These are phyloP conservation scores for Linnemannia hyalina DNA, from an alignment of 192 early-diverging fungal species.

Conservation along the genomic window DNA sequence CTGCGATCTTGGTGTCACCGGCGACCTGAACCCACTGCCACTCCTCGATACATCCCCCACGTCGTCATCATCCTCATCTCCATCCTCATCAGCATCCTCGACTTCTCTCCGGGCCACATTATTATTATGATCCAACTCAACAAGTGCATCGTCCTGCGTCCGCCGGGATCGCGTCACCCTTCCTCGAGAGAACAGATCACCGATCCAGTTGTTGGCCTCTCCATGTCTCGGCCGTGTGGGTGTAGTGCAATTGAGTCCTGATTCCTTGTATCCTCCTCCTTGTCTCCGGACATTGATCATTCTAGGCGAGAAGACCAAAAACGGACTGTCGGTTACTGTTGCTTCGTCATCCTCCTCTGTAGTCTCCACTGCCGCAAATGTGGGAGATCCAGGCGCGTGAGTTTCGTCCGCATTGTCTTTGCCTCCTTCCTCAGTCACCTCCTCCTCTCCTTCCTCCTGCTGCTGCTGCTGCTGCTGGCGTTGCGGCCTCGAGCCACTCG, in stretches of 20 bases:
- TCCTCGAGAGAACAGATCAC: not conserved
- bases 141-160: not conserved
- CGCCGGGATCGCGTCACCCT: not conserved
- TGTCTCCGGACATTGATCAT: not conserved
- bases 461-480: not conserved
- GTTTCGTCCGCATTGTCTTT: not conserved
- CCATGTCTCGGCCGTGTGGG: slow-evolving; percentile 2
- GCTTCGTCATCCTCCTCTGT: not conserved
- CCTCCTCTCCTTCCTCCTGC: not conserved
- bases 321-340: not conserved
- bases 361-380: not conserved
- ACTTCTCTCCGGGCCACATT: not conserved
- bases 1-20: slow-evolving; percentile 17
- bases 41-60: not conserved
- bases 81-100: not conserved
- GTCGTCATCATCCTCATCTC: not conserved
- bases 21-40: not conserved
- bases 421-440: not conserved
- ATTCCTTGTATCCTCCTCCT: not conserved
- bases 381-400: not conserved
- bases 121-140: not conserved
- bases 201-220: not conserved
- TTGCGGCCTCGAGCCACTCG: not conserved
- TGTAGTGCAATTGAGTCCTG: not conserved
- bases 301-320: not conserved